These are phyloP conservation scores for Kitagawia praeruptora DNA, from an alignment of 129 eudicot species.

Conservation along the genomic window DNA sequence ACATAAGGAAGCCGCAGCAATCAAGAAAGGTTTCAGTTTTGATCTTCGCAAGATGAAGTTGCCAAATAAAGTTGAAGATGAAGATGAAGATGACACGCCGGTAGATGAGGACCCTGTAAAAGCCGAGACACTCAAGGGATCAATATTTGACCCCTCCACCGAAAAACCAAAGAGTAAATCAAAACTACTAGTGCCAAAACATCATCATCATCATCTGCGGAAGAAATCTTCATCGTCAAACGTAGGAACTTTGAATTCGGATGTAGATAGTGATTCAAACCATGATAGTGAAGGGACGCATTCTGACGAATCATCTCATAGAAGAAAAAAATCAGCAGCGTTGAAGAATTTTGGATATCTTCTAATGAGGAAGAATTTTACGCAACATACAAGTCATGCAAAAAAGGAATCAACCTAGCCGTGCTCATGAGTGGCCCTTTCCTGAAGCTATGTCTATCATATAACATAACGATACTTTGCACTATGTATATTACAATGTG, in stretches of 20 bases:
- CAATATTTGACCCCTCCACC: slow-evolving; percentile 50
- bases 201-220: background rate
- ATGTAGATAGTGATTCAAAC: slow-evolving; percentile 3
- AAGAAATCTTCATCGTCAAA: slow-evolving; percentile 1
- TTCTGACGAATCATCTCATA: slow-evolving; percentile 8
- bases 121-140: slow-evolving; percentile 67
- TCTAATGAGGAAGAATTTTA: slow-evolving; percentile 17
- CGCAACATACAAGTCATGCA: background rate
- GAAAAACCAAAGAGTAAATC: slow-evolving; percentile 15
- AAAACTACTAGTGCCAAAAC: background rate
- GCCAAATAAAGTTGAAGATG: slow-evolving; percentile 20
- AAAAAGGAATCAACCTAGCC: background rate
- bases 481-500: background rate
- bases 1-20: background rate
- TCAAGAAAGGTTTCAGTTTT: slow-evolving; percentile 38
- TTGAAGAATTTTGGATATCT: slow-evolving; percentile 22
- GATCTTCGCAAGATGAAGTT: slow-evolving; percentile 37
- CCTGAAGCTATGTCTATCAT: background rate
- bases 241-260: background rate
- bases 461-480: background rate
- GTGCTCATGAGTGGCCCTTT: slow-evolving; percentile 11
- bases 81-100: slow-evolving; percentile 11
- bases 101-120: slow-evolving; percentile 47
- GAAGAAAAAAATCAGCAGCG: slow-evolving; percentile 11
- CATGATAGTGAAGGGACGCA: background rate